Base-by-base conservation (phyloP, 352 stramenopile species). In the Phytophthora pini region DNA sequence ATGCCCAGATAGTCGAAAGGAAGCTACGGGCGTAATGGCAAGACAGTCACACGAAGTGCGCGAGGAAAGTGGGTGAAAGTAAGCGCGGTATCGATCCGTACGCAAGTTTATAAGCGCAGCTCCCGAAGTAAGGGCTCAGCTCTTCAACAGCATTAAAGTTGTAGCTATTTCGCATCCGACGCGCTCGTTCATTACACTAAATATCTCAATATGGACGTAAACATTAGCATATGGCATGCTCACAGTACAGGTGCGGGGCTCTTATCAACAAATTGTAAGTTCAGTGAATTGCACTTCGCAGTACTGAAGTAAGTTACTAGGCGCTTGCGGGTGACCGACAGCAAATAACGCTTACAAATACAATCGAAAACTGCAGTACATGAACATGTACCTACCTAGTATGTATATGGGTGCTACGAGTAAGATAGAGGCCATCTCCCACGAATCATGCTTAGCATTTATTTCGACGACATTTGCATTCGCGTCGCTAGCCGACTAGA, bases 1-100 rank as follows among this genome's bases (percentile, higher is more conserved):
- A 57, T 64, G 48, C 62, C 62, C 56, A 70, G 9, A 65, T 34
- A 65, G 65, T 58, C 52, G 38, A 61, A 53, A 54, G 62, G 62
- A 48, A 61, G 34, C 38, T 43, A 43, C 38, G n/a, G n/a, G 38
- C 48, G 52, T 56, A 61, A 66, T 36, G 8, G 10, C 31, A 66
- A 56, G 62, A 49, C 51, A 72, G 41, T 17, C 2, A 55, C 24
- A 66, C n/a, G 41, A 39, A 51, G 13, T 15, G 46, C 24, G 24
- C 15, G 9, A 61, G 49, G 20, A 56, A 45, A 66, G 45, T 34
- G 32, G 39, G 27, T 34, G 41, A n/a, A 22, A 56, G 46, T 57
- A 49, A 51, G 32, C 9, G n/a, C 15, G 10, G 40, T 70, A 65
- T 70, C 55, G 65, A 70, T 70, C 55, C 56, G 56, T 41, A 60